Conservation (phyloP, 495 filamentous ascomycete genomes). For the Penicillium nucicola region DNA sequence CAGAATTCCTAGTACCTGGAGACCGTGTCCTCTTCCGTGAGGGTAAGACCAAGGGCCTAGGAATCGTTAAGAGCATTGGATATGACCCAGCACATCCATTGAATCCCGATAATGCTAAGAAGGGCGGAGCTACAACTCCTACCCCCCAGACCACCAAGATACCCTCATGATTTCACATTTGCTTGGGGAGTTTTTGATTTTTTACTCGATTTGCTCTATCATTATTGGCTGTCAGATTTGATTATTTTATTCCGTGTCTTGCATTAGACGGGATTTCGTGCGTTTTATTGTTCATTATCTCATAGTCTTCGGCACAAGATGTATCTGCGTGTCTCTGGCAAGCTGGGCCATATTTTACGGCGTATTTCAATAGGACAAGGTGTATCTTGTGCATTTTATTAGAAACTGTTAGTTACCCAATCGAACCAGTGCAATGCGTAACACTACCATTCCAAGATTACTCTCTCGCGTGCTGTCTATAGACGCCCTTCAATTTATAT, state of each 20-base stretch:
- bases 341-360: too few relatives aligned
- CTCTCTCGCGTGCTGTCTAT: too few relatives aligned
- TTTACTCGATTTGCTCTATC: not conserved
- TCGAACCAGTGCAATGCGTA: too few relatives aligned
- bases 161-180: not conserved
- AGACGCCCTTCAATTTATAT: too few relatives aligned
- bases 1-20: conserved; percentile 85
- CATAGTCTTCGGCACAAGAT: too few relatives aligned
- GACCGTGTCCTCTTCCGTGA: conserved; percentile 92
- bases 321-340: too few relatives aligned
- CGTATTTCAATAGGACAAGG: too few relatives aligned
- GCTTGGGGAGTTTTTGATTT: not conserved
- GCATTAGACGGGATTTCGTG: not conserved
- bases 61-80: conserved; percentile 88
- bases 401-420: too few relatives aligned
- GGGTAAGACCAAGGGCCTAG: conserved; percentile 90
- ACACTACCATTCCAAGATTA: too few relatives aligned
- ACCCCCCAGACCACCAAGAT: conserved; percentile 2
- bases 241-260: not conserved
- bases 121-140: not conserved
- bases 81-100: conserved; percentile 70
- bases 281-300: too few relatives aligned
- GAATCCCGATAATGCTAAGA: conserved; percentile 27
- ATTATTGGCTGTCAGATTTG: not conserved
- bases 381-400: too few relatives aligned